Evolutionary conservation across 2,329 filamentous ascomycete species (phyloP), one percentile per base, ranked within the genome.

Genomic region (Cladophialophora carrionii): DNA sequence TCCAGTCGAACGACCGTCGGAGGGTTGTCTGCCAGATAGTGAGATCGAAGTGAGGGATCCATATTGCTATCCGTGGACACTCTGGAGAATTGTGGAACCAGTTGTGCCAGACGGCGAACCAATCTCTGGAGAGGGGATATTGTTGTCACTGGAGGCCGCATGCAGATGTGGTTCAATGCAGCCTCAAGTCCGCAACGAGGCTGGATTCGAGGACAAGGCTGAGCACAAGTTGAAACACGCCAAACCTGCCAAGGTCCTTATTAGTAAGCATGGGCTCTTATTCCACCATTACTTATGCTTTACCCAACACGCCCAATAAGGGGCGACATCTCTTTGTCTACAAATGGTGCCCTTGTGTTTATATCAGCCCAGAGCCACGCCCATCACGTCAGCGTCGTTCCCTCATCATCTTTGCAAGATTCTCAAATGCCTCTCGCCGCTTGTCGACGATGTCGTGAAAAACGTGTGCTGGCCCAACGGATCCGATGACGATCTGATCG

Each of bases 11-110:
- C 94, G 63, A 97, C 87, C 56, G 88, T 90, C 0, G 95, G 95
- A 53, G 95, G 95, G 69, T 89, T 88, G 78, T 99, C 95, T 54
- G 95, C 93, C 67, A 96, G 85, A 77, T 96, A 97, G 75, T 96
- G 90, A 63, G 80, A 75, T 66, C 77, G 79, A 52, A 75, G 73
- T 57, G 74, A 76, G 54, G 73, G 73, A 71, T 80, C 77, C 78
- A 80, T 80, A 57, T 51, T 73, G 61, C 59, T 31, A 57, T 26
- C 10, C 22, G 53, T 12, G 32, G 58, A 37, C 10, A 41, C 29
- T 31, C n/a, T 37, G 8, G 46, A 41, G 1, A 64, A 20, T 41
- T 67, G 65, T 7, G 59, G 57, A 29, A 55, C 48, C 17, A 67
- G 58, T 22, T 67, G 62, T n/a, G 62, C 63, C 14, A 67, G 51